Conservation (phyloP, 257 asterid genomes). For the Linderniella brevidens region DNA sequence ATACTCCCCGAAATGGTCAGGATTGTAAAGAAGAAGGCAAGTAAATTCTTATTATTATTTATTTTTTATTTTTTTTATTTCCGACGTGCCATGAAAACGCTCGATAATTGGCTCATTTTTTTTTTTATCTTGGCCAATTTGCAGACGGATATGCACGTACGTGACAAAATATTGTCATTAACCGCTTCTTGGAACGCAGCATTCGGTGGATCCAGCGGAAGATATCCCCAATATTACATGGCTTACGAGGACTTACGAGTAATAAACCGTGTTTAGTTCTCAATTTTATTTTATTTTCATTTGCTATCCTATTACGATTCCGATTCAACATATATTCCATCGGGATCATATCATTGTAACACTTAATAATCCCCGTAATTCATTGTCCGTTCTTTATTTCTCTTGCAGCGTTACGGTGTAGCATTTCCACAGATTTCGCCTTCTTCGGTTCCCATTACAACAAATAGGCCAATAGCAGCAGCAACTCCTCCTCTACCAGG, state of each 20-base stretch:
- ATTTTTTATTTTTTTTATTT: too few species aligned
- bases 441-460: slow-evolving; percentile 56
- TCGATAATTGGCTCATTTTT: too few species aligned
- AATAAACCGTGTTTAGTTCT: slow-evolving; percentile 3
- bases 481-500: slow-evolving; percentile 60
- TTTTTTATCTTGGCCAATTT: slow-evolving; percentile 5
- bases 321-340: too few species aligned
- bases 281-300: too few species aligned
- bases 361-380: too few species aligned
- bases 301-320: too few species aligned
- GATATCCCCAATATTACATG: slow-evolving; percentile 70
- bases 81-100: too few species aligned
- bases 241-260: slow-evolving; percentile 89
- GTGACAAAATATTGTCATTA: slow-evolving; percentile 55
- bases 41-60: background rate
- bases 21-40: slow-evolving; percentile 73
- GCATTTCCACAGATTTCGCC: slow-evolving; percentile 50
- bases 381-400: too few species aligned
- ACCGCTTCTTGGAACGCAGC: slow-evolving; percentile 89
- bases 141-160: slow-evolving; percentile 81
- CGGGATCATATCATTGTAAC: too few species aligned
- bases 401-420: slow-evolving; percentile 68
- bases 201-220: slow-evolving; percentile 80
- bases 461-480: slow-evolving; percentile 45
- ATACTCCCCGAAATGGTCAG: slow-evolving; percentile 85